Percentiles rank a stretch among this genome's conserved stretches.
Conservation (phyloP, 2,329 filamentous ascomycete species). For the Akanthomyces muscarius region DNA sequence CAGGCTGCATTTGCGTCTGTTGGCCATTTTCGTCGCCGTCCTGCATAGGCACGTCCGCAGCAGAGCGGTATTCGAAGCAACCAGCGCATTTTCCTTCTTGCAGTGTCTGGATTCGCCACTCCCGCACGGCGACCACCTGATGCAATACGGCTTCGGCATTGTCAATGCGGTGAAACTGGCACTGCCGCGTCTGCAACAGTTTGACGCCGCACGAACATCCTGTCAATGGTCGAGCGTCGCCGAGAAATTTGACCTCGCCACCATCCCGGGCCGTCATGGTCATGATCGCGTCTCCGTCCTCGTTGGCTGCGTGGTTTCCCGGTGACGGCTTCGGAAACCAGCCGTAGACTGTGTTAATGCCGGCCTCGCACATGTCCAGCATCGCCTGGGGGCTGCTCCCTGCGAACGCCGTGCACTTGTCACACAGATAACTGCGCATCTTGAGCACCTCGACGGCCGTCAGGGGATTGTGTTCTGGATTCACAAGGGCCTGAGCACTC, state of each 20-base stretch:
- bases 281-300: neutral
- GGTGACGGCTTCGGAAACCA: neutral
- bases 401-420: constrained; percentile 24
- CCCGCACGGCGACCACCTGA: constrained; percentile 23
- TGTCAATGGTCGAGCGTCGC: constrained; percentile 25
- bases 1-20: neutral
- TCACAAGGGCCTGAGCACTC: constrained; percentile 22
- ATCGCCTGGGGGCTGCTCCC: constrained; percentile 8
- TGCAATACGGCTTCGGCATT: constrained; percentile 25
- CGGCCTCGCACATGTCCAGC: constrained; percentile 16
- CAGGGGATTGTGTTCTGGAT: constrained; percentile 17
- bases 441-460: constrained; percentile 24
- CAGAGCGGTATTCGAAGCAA: constrained; percentile 24
- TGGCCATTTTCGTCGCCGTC: neutral
- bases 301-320: neutral
- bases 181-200: constrained; percentile 31
- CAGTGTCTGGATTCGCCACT: constrained; percentile 26
- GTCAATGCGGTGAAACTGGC: constrained; percentile 32
- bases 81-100: constrained; percentile 28
- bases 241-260: neutral
- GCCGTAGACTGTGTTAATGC: constrained; percentile 24
- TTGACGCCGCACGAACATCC: constrained; percentile 38
- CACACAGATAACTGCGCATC: constrained; percentile 37
- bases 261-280: neutral
- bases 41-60: neutral